These are phyloP conservation scores for Ganoderma meredithae DNA, from an alignment of 1,284 basidiomycete species.

Conservation along the genomic window DNA sequence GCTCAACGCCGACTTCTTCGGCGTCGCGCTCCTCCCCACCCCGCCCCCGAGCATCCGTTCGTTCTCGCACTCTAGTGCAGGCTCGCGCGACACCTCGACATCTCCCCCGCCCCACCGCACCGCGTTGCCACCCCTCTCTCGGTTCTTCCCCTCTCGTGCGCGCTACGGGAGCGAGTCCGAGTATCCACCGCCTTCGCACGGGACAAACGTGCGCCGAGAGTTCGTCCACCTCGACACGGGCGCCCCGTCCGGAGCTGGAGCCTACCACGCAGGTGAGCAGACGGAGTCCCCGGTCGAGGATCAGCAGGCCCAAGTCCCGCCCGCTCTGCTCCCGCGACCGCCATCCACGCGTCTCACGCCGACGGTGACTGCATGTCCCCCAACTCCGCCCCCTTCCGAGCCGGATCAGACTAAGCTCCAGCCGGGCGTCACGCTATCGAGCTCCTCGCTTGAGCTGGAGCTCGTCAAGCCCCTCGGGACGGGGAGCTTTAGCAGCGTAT, in stretches of 20 bases:
- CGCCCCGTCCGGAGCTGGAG: conserved; percentile 7
- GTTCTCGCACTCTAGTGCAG: conserved; percentile 25
- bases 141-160: conserved; percentile 45
- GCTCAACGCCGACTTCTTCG: conserved; percentile 44
- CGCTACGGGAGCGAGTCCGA: conserved; percentile 38
- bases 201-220: conserved; percentile 33
- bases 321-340: conserved; percentile 14
- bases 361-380: conserved; percentile 17
- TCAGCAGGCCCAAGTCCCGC: background rate
- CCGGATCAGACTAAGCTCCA: conserved; percentile 26
- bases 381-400: conserved; percentile 27
- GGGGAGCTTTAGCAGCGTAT: conserved; percentile 81
- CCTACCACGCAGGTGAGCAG: conserved; percentile 22
- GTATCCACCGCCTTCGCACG: conserved; percentile 23
- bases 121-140: conserved; percentile 39
- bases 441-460: conserved; percentile 43
- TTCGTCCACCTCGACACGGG: conserved; percentile 32
- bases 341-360: conserved; percentile 21
- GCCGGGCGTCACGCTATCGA: conserved; percentile 36
- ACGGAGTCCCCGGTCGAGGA: conserved; percentile 26
- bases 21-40: conserved; percentile 38
- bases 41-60: conserved; percentile 41
- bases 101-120: conserved; percentile 35
- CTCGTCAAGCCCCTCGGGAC: conserved; percentile 69
- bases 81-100: conserved; percentile 38